Base-by-base conservation (phyloP, 805 yeast species). In the Yamadazyma akitaensis region DNA sequence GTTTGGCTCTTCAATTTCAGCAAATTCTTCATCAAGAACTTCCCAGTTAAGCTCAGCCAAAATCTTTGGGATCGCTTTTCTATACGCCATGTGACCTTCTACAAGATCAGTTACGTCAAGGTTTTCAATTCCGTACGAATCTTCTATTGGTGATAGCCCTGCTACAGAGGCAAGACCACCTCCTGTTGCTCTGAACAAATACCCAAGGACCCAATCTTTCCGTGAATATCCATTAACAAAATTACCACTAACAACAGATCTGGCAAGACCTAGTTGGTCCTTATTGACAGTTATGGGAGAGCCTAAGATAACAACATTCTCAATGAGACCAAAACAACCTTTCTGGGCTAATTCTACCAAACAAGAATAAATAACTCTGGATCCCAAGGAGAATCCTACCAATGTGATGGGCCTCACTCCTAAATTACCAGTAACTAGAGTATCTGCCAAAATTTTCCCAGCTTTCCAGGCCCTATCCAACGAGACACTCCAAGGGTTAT, bases 401-500 rank as follows among this genome's bases (percentile, higher is more conserved):
- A 94, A 68, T 0, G 97, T 92, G 1, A 90, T 80, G 0, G 99
- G 99, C 37, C 99, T 71, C 14, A 86, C 88, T 9, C 99, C 99
- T 55, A 94, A 70, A 63, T 91, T 92, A 37, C 95, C 84, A 21
- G 89, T 77, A 48, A 91, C 80, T 36, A 94, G 69, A 0, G 97
- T 89, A 62, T 94, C 98, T 0, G 99, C 98, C 43, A 94, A 65
- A 38, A 94, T 82, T 46, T 81, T 71, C 4, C 99, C 99, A 0
- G 97, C 96, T 37, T 90, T 78, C 98, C 97, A 92, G 0, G 99
- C 99, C 49, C 99, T 77, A 64, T 92, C 98, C 48, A 94, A 71
- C 0, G 98, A 91, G 5, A 94, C 98, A 60, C 85, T 92, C 99
- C 99, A 94, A 0, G 99, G 99, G 58, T 94, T 94, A 59, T 94